Evolutionary conservation across 108 stramenopile species (phyloP).

Genomic region (Epipyxis sp.): DNA sequence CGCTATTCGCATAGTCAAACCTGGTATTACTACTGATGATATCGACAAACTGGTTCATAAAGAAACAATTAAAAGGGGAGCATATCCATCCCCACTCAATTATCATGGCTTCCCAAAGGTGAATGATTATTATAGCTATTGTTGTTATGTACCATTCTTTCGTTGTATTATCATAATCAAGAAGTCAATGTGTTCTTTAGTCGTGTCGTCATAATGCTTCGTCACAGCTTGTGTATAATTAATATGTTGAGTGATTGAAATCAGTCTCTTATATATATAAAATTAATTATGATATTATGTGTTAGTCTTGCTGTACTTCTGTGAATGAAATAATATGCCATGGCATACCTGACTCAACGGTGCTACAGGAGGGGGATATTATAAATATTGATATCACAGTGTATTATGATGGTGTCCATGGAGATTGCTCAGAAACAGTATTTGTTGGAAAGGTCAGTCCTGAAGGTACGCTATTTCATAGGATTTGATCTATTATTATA

Average conservation of each 20-base stretch:
- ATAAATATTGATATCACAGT: constrained; percentile 91
- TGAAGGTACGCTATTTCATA: constrained; percentile 62
- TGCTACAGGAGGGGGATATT: constrained; percentile 80
- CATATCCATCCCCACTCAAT: constrained; percentile 58
- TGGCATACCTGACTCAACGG: constrained; percentile 91
- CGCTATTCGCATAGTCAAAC: constrained; percentile 2
- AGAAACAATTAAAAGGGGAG: constrained; percentile 44
- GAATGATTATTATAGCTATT: too few species aligned
- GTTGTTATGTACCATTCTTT: too few species aligned
- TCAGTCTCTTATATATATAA: not conserved
- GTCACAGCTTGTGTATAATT: too few species aligned
- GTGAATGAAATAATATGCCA: constrained; percentile 82
- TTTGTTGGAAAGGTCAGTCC: constrained; percentile 75
- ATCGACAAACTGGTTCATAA: constrained; percentile 53
- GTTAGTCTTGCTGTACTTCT: constrained; percentile 51
- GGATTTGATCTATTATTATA: constrained; percentile 61
- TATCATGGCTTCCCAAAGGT: constrained; percentile 43
- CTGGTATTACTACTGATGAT: constrained; percentile 32
- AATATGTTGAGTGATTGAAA: too few species aligned
- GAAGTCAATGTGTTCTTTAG: too few species aligned
- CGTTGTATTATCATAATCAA: too few species aligned
- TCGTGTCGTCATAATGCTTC: too few species aligned
- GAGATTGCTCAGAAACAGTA: constrained; percentile 97
- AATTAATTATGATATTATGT: not conserved
- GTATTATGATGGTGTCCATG: constrained; percentile 88